These are phyloP conservation scores for Grifola frondosa DNA, from an alignment of 1,284 basidiomycete genomes.

Conservation along the genomic window DNA sequence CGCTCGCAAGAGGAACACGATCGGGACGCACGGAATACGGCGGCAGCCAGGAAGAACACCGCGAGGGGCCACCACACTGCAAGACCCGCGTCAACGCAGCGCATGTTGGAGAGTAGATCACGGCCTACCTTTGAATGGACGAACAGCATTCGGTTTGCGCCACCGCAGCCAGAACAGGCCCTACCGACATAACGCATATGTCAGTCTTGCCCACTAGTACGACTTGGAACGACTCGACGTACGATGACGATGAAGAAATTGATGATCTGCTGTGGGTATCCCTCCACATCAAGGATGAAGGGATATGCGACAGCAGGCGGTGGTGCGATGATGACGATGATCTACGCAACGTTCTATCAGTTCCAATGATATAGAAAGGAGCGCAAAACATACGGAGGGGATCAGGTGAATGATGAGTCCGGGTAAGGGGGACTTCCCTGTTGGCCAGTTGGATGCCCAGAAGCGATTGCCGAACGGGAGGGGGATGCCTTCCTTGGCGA, in stretches of 20 bases:
- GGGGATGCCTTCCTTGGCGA: constrained; percentile 48
- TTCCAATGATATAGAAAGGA: constrained; percentile 23
- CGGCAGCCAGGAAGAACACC: constrained; percentile 50
- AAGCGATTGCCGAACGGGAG: constrained; percentile 57
- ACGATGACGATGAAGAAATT: constrained; percentile 53
- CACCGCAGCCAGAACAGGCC: constrained; percentile 59
- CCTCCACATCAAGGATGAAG: constrained; percentile 58
- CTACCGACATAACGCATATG: constrained; percentile 31
- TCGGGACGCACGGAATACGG: constrained; percentile 42
- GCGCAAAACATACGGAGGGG: constrained; percentile 48
- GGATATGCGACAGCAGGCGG: constrained; percentile 67
- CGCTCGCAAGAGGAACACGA: neutral
- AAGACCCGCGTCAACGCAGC: neutral
- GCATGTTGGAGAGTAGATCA: neutral
- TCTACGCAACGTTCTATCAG: constrained; percentile 27
- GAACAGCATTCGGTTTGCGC: constrained; percentile 40
- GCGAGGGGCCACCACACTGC: constrained; percentile 56
- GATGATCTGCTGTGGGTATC: constrained; percentile 55
- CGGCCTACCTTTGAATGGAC: constrained; percentile 52
- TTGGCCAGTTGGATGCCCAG: constrained; percentile 66
- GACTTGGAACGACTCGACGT: neutral
- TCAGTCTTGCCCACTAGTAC: no score
- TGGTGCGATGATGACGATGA: constrained; percentile 48
- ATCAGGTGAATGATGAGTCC: constrained; percentile 57
- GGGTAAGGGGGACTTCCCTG: constrained; percentile 53